phyloP scores from a whole-genome alignment of 768 basidiomycete genomes.

The Russula brevipes region DNA sequence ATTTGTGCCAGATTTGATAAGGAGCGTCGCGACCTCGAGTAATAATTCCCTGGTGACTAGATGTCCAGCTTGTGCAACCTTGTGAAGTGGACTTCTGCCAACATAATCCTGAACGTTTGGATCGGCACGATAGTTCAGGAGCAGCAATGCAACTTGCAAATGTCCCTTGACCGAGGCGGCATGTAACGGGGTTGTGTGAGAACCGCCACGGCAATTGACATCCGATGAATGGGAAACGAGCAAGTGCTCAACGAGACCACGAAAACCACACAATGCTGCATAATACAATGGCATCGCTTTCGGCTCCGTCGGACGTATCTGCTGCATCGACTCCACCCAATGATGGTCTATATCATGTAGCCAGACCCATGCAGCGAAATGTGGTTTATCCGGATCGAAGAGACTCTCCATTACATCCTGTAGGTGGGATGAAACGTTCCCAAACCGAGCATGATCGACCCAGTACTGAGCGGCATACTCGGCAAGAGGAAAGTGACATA shows the following conservation, averaged over 20 bases:
- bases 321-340: not conserved
- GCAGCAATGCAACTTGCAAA: not conserved
- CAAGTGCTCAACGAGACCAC: slow-evolving; percentile 3
- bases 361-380: slow-evolving; percentile 16
- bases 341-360: not conserved
- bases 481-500: not conserved
- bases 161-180: not conserved
- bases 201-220: not conserved
- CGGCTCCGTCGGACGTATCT: not conserved
- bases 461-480: slow-evolving; percentile 9
- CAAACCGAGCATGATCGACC: slow-evolving; percentile 2
- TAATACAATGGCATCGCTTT: not conserved
- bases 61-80: not conserved
- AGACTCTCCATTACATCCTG: not conserved
- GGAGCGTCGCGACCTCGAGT: not conserved
- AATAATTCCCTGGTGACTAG: not conserved
- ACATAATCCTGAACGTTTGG: not conserved
- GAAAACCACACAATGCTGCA: slow-evolving; percentile 5
- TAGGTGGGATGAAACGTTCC: not conserved
- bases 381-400: not conserved
- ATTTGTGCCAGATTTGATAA: not conserved
- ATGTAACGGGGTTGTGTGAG: not conserved
- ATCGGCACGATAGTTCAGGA: not conserved
- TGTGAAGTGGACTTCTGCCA: not conserved
- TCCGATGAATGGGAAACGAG: not conserved